These are phyloP conservation scores for Bipolaris zeicola DNA, from an alignment of 2,329 filamentous ascomycete genomes.

Conservation along the genomic window DNA sequence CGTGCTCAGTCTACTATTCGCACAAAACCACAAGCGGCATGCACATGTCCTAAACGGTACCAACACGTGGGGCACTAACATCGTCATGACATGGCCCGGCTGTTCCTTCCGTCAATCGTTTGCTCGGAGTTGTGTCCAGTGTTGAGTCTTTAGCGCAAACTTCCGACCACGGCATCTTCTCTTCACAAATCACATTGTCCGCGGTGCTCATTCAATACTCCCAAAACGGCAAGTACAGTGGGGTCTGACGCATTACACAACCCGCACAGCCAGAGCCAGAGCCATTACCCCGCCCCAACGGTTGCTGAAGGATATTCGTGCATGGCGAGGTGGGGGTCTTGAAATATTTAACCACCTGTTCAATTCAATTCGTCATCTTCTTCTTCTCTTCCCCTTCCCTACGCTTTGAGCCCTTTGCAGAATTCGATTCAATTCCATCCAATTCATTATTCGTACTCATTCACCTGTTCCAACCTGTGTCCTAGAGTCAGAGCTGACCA, in stretches of 20 bases:
- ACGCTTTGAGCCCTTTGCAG: not conserved
- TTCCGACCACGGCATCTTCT: not conserved
- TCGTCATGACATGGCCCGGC: not conserved
- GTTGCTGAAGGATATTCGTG: conserved; percentile 27
- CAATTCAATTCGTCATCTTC: conserved; percentile 3
- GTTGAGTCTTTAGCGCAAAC: conserved; percentile 2
- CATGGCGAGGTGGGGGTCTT: conserved; percentile 6
- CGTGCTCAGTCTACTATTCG: not conserved
- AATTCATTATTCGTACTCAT: conserved; percentile 28
- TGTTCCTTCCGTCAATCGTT: conserved; percentile 1
- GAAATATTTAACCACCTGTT: conserved; percentile 28
- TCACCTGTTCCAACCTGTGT: conserved; percentile 1
- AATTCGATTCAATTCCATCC: not conserved
- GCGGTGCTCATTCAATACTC: conserved; percentile 6
- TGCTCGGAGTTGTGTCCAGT: conserved; percentile 6
- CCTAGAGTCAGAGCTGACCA: conserved; percentile 27
- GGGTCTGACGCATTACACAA: conserved; percentile 8
- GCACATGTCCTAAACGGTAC: not conserved
- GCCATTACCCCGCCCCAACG: conserved; percentile 37
- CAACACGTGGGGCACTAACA: not conserved
- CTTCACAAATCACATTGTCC: conserved; percentile 13
- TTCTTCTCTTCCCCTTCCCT: conserved; percentile 1
- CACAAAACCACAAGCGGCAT: not conserved
- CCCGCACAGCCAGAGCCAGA: conserved; percentile 6
- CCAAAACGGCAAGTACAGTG: conserved; percentile 10